Percentiles rank a stretch among this genome's conserved stretches.
These are phyloP conservation scores for Aspergillus sp. DNA, from an alignment of 2,329 filamentous ascomycete species.

Conservation along the genomic window DNA sequence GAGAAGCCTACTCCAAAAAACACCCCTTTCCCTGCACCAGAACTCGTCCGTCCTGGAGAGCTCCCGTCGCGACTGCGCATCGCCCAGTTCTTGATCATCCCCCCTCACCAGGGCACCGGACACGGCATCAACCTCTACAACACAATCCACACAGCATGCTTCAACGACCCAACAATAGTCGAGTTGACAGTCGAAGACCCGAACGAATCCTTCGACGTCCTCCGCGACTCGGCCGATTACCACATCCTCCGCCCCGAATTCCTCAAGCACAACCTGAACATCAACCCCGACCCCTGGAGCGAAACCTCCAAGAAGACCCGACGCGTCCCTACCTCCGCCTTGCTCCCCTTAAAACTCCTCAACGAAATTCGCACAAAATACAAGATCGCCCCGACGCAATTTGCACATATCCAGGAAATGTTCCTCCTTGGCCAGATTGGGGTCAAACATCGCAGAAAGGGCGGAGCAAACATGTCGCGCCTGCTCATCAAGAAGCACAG, in stretches of 20 bases:
- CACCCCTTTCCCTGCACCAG: conserved; percentile 50
- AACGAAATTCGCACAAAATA: conserved; percentile 55
- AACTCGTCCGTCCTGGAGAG: conserved; percentile 57
- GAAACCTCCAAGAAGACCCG: conserved; percentile 40
- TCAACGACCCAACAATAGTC: conserved; percentile 68
- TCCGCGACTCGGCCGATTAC: conserved; percentile 67
- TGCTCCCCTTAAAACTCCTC: conserved; percentile 58
- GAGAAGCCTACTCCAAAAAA: conserved; percentile 47
- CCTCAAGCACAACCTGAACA: conserved; percentile 51
- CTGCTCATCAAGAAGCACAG: conserved; percentile 52
- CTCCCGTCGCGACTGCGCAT: conserved; percentile 81
- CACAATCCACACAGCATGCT: conserved; percentile 72
- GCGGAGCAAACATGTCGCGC: conserved; percentile 57
- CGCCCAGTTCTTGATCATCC: conserved; percentile 90
- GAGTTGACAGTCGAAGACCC: conserved; percentile 96
- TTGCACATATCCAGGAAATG: conserved; percentile 66
- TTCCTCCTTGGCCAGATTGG: conserved; percentile 64
- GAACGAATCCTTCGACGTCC: conserved; percentile 70
- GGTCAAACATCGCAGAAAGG: conserved; percentile 49
- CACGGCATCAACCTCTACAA: conserved; percentile 82
- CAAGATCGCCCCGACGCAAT: conserved; percentile 66
- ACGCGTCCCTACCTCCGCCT: conserved; percentile 54
- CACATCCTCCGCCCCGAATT: conserved; percentile 58
- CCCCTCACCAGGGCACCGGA: conserved; percentile 80
- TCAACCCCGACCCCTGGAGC: conserved; percentile 50